Conservation (phyloP, 2,329 filamentous ascomycete genomes). For the Colletotrichum aenigma region DNA sequence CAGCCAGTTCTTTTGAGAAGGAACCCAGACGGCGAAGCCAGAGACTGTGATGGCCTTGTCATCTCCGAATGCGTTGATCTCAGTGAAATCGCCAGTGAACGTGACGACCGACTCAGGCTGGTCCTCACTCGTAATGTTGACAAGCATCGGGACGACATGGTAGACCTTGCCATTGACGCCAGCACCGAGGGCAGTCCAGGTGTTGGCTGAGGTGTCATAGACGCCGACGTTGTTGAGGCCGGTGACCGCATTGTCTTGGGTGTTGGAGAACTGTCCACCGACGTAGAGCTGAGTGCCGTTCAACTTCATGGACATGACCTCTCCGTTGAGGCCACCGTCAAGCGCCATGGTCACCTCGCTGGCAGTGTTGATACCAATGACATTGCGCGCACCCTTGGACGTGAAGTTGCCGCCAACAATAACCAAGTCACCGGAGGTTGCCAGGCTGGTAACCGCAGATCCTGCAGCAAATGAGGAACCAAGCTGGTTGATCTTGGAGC, state of each 20-base stretch:
- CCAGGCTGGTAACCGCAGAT: slow-evolving; percentile 75
- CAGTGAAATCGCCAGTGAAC: slow-evolving; percentile 79
- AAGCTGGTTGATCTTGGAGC: slow-evolving; percentile 78
- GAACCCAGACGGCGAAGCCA: slow-evolving; percentile 92
- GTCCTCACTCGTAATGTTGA: slow-evolving; percentile 75
- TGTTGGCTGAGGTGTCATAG: slow-evolving; percentile 71
- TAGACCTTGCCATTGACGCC: slow-evolving; percentile 83
- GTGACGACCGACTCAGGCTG: slow-evolving; percentile 76
- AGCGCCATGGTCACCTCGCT: slow-evolving; percentile 65
- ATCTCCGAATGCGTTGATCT: slow-evolving; percentile 70
- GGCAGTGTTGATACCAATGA: slow-evolving; percentile 74
- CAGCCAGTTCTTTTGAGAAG: slow-evolving; percentile 84
- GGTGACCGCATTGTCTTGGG: slow-evolving; percentile 61
- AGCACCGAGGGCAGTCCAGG: slow-evolving; percentile 81
- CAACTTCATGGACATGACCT: slow-evolving; percentile 74
- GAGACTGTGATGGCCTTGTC: slow-evolving; percentile 65
- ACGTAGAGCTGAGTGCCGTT: slow-evolving; percentile 75
- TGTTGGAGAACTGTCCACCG: slow-evolving; percentile 84
- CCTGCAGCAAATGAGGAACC: slow-evolving; percentile 70
- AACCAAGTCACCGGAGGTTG: slow-evolving; percentile 64
- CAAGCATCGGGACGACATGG: slow-evolving; percentile 74
- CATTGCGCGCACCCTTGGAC: slow-evolving; percentile 69
- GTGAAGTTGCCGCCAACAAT: slow-evolving; percentile 89
- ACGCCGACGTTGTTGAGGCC: slow-evolving; percentile 78
- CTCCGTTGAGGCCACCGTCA: slow-evolving; percentile 78